A percentile compares a stretch with the other conserved stretches of the same genome.
Conservation (phyloP, 1,284 basidiomycete genomes). For the Jaminaea rosea region DNA sequence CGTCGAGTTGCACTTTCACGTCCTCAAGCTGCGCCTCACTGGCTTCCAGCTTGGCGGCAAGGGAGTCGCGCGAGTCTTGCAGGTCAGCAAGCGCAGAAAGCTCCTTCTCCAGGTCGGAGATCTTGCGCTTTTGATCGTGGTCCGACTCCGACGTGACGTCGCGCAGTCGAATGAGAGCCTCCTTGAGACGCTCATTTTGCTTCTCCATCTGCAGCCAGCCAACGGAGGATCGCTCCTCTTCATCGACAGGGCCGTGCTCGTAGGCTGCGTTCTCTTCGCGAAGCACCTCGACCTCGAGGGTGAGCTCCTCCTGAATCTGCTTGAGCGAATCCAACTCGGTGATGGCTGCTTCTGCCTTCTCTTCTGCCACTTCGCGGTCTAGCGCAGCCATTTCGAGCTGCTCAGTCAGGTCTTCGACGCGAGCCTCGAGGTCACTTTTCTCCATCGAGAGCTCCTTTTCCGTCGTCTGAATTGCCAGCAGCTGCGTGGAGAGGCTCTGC, state of each 20-base stretch:
- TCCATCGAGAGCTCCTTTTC: slow-evolving; percentile 51
- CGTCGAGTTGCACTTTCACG: slow-evolving; percentile 86
- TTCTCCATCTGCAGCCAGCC: slow-evolving; percentile 74
- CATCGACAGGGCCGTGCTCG: slow-evolving; percentile 4
- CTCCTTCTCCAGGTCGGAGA: slow-evolving; percentile 83
- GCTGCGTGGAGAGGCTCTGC: neutral
- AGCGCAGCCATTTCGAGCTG: slow-evolving; percentile 89
- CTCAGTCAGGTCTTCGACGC: slow-evolving; percentile 64
- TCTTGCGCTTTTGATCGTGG: slow-evolving; percentile 68
- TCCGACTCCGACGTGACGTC: slow-evolving; percentile 83
- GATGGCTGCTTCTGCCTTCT: slow-evolving; percentile 73
- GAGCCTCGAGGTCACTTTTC: slow-evolving; percentile 57
- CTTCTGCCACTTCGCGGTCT: slow-evolving; percentile 95
- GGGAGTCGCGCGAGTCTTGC: slow-evolving; percentile 19
- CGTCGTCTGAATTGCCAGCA: neutral
- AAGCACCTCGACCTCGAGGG: slow-evolving; percentile 73
- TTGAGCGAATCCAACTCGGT: slow-evolving; percentile 65
- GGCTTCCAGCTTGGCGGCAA: slow-evolving; percentile 19
- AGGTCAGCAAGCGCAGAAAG: slow-evolving; percentile 47
- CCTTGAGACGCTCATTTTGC: slow-evolving; percentile 89
- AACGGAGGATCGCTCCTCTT: slow-evolving; percentile 12
- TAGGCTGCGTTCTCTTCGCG: slow-evolving; percentile 53
- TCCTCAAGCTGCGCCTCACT: slow-evolving; percentile 83
- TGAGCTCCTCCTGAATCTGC: slow-evolving; percentile 68
- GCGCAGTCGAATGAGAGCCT: slow-evolving; percentile 75